Conservation (phyloP, 148 eudicot genomes). For the Nepenthes gracilis region DNA sequence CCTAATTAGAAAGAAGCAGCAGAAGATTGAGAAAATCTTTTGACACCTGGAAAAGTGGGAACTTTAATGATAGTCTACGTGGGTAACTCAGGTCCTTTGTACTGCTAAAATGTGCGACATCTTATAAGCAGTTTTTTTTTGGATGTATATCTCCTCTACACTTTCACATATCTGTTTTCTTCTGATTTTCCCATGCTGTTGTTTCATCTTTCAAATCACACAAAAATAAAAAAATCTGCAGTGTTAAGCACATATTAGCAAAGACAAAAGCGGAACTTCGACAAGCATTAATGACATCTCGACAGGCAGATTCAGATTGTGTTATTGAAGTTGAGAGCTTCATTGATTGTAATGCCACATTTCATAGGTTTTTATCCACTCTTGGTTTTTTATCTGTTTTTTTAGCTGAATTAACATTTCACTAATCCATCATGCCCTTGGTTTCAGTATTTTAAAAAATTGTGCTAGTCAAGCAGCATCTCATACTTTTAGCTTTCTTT, state of each 20-base stretch:
- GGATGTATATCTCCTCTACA: too few relatives aligned
- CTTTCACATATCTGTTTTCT: neutral
- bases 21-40: too few relatives aligned
- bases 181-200: slow-evolving; percentile 3
- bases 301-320: slow-evolving; percentile 50
- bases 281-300: slow-evolving; percentile 55
- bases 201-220: neutral
- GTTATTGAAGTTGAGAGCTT: slow-evolving; percentile 79
- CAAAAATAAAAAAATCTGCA: slow-evolving; percentile 17
- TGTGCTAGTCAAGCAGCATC: slow-evolving; percentile 58
- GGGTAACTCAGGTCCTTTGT: too few relatives aligned
- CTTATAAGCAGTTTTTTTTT: too few relatives aligned
- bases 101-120: too few relatives aligned
- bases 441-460: slow-evolving; percentile 51
- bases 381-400: neutral
- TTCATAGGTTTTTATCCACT: slow-evolving; percentile 53
- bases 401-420: neutral
- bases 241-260: slow-evolving; percentile 64
- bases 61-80: too few relatives aligned
- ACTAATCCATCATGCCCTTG: slow-evolving; percentile 10
- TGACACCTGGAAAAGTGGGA: too few relatives aligned
- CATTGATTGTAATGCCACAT: slow-evolving; percentile 60
- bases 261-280: slow-evolving; percentile 55
- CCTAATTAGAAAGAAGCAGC: too few relatives aligned
- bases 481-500: slow-evolving; percentile 40